Conservation (phyloP, 2,329 filamentous ascomycete genomes). For the Ophiostoma tasmaniense region DNA sequence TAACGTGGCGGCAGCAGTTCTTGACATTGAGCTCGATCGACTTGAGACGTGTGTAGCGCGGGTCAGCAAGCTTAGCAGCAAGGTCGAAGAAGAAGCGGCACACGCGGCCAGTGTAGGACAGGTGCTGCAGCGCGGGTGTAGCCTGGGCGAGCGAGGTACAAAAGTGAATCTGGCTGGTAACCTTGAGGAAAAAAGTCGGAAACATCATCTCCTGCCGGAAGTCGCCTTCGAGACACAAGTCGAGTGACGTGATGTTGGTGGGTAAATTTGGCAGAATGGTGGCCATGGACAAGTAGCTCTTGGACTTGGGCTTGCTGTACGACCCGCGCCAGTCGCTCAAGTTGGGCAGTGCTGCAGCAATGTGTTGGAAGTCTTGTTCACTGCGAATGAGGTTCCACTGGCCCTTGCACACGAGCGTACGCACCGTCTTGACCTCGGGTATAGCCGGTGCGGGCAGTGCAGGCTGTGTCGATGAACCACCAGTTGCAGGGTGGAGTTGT, state of each 20-base stretch:
- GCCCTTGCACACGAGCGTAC: conserved; percentile 62
- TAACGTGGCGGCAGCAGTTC: conserved; percentile 57
- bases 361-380: conserved; percentile 52
- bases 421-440: conserved; percentile 43
- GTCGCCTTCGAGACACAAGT: conserved; percentile 63
- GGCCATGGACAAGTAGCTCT: conserved; percentile 63
- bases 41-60: conserved; percentile 45
- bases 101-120: conserved; percentile 64
- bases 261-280: conserved; percentile 53
- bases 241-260: conserved; percentile 50
- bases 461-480: background rate
- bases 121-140: conserved; percentile 54
- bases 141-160: conserved; percentile 55
- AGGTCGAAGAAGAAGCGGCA: conserved; percentile 61
- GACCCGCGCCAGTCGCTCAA: conserved; percentile 55
- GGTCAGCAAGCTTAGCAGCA: conserved; percentile 42
- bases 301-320: conserved; percentile 64
- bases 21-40: conserved; percentile 65
- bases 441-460: conserved; percentile 20
- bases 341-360: conserved; percentile 56
- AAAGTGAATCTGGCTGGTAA: conserved; percentile 52
- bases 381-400: conserved; percentile 69
- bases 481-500: background rate
- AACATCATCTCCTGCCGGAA: conserved; percentile 56
- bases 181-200: conserved; percentile 53